phyloP scores from a whole-genome alignment of 2,329 filamentous ascomycete species.

The Fusarium staphyleae region DNA sequence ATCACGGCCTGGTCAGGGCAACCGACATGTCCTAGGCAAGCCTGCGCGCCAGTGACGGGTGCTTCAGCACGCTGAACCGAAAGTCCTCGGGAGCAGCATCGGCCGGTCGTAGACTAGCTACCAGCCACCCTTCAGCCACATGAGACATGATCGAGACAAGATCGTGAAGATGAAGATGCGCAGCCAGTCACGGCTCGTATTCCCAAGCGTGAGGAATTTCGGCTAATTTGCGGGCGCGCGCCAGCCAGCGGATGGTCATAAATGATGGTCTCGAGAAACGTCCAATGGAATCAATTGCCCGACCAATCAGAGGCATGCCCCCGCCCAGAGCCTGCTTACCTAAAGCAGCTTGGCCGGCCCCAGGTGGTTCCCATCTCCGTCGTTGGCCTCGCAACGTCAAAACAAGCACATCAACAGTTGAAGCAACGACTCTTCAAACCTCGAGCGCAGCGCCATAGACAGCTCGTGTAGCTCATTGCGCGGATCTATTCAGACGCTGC shows the following conservation, averaged over 20 bases:
- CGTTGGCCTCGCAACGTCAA: conserved; percentile 55
- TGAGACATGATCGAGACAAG: conserved; percentile 26
- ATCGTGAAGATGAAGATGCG: conserved; percentile 20
- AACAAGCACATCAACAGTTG: conserved; percentile 51
- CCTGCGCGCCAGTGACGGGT: conserved; percentile 1
- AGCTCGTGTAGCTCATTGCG: conserved; percentile 28
- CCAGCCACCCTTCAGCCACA: conserved; percentile 19
- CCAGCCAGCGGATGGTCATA: conserved; percentile 9
- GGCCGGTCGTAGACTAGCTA: conserved; percentile 21
- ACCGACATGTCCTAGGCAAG: conserved; percentile 9
- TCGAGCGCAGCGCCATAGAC: conserved; percentile 41
- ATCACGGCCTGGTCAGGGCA: conserved; percentile 24
- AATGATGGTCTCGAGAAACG: conserved; percentile 6
- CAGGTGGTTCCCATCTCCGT: conserved; percentile 44
- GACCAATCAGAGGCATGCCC: conserved; percentile 13
- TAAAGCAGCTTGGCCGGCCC: conserved; percentile 28
- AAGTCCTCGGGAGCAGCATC: conserved; percentile 9
- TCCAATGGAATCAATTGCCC: conserved; percentile 8
- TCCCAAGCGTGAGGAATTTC: conserved; percentile 33
- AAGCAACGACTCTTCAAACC: conserved; percentile 40
- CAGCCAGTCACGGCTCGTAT: conserved; percentile 29
- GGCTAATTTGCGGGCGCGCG: conserved; percentile 35
- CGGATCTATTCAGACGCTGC: conserved; percentile 16
- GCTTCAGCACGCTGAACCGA: conserved; percentile 12
- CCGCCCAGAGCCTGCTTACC: conserved; percentile 35